Base-by-base conservation (phyloP, 2,329 filamentous ascomycete species). In the Trichoderma sp. region DNA sequence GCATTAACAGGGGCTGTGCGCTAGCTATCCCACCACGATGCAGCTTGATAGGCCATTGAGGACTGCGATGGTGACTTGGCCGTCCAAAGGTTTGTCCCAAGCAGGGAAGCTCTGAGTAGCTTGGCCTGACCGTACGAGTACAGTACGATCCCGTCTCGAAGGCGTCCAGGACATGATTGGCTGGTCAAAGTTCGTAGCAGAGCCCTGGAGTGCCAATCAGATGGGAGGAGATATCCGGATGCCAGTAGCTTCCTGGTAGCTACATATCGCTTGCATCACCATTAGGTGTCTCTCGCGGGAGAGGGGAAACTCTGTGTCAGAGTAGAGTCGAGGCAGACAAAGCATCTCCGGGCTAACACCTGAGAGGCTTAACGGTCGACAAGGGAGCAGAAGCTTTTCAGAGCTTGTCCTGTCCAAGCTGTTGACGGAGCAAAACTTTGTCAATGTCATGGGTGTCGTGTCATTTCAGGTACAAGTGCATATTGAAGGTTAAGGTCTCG, bases 1-100 rank as follows among this genome's bases (percentile, higher is more conserved):
- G 58, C 67, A 68, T 47, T 17, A 39, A 59, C 53, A 34, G 55
- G 67, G 67, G 43, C 59, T 57, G 58, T 55, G 58, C 43, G 43
- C 67, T 70, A 70, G 67, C 17, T n/a, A 63, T 47, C 43, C 47
- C 59, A 17, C 68, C 68, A 70, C 68, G 68, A 70, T 70, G 58
- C 68, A 64, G 34, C 32, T 64, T 70, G 68, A 70, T 70, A 70
- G 68, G 68, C 68, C 68, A 36, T 53, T 50, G 59, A 64, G 26
- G 68, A 32, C 59, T 64, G 68, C n/a, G 63, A 23, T 50, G 34
- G 43, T 70, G 68, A 70, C 50, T 55, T 63, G 68, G 58, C 68
- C 58, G 47, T 34, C 23, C 59, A 70, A 30, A 70, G 32, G n/a
- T 43, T 61, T 32, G 30, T 6, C 39, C 55, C 39, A 28, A 36